Evolutionary conservation across 768 basidiomycete species (phyloP), one percentile per base, ranked within the genome.

Genomic region (Candolleomyces aberdarensis): DNA sequence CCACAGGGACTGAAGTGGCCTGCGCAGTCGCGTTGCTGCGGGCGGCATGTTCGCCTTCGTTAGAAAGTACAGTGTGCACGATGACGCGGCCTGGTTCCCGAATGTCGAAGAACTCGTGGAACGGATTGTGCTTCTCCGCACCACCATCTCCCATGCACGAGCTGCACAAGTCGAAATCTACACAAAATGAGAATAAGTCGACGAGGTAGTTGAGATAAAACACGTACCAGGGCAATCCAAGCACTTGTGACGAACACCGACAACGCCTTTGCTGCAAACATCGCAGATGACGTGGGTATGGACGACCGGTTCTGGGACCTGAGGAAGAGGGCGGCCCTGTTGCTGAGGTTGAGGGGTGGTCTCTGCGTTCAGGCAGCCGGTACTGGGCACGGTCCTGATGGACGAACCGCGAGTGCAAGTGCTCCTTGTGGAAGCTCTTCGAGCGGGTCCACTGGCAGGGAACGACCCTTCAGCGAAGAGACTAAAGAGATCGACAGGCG

Each of bases 161-260:
- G 0, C 84, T 77, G 70, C 90, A 92, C 57, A 92, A 75, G 71
- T 92, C 90, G 67, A 86, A 92, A 69, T 92, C 89, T 88, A 54
- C 0, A 59, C 17, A 26, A 50, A 51, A 4, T 32, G 56, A 60
- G 49, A 13, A 49, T n/a, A 47, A 15, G n/a, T 53, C 36, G 47
- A 13, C 13, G 51, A 32, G 36, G 36, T 36, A 11, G 8, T 6
- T 36, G 8, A 4, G 14, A 46, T 15, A 20, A 17, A 59, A 22
- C 19, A 72, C 80, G 56, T 69, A 90, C 89, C 80, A 52, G 80
- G 77, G 70, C 92, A 94, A 64, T 91, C 88, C 20, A 91, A 72
- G 67, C 92, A 94, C 72, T 94, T 94, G 71, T 91, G 86, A 48
- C 93, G 80, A 58, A 85, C 69, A 11, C 92, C 92, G 58, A 81